Evolutionary conservation across 192 early-diverging fungal species (phyloP).

Genomic region (Cetraspora pellucida): DNA sequence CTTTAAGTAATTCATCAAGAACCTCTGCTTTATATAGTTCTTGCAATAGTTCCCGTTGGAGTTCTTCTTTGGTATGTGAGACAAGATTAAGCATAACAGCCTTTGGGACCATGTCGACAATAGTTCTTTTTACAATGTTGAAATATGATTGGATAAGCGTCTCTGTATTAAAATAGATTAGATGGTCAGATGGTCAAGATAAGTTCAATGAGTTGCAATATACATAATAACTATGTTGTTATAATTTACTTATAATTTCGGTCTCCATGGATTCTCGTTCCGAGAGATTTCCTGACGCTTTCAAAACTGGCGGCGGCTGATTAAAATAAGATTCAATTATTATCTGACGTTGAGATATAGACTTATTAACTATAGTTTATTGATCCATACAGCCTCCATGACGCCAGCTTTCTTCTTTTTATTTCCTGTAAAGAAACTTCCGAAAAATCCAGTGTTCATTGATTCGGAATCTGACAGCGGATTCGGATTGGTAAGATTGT

Average conservation of each 20-base stretch:
- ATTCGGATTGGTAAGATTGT: slow-evolving; percentile 32
- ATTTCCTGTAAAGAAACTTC: slow-evolving; percentile 85
- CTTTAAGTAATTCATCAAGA: slow-evolving; percentile 92
- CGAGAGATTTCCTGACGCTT: slow-evolving; percentile 92
- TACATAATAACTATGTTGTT: neutral
- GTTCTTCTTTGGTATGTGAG: slow-evolving; percentile 82
- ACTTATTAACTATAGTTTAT: neutral
- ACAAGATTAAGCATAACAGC: slow-evolving; percentile 99
- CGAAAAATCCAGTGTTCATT: slow-evolving; percentile 86
- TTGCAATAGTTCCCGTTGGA: slow-evolving; percentile 92
- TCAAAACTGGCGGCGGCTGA: slow-evolving; percentile 87
- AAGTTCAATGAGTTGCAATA: neutral
- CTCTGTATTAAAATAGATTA: slow-evolving; percentile 53
- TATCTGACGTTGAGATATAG: neutral
- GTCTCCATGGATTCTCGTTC: slow-evolving; percentile 98
- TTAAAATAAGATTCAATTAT: neutral
- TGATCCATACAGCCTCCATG: slow-evolving; percentile 66
- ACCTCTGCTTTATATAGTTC: slow-evolving; percentile 97
- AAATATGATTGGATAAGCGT: slow-evolving; percentile 93
- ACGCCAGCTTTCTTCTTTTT: slow-evolving; percentile 75
- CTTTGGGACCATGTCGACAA: slow-evolving; percentile 97
- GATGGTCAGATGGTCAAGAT: neutral
- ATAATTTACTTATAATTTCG: slow-evolving; percentile 92
- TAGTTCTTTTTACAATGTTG: slow-evolving; percentile 98
- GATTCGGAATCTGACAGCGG: slow-evolving; percentile 38